These are phyloP conservation scores for Herpetomonas tarakana DNA, from an alignment of 208 protist genomes.

Conservation along the genomic window DNA sequence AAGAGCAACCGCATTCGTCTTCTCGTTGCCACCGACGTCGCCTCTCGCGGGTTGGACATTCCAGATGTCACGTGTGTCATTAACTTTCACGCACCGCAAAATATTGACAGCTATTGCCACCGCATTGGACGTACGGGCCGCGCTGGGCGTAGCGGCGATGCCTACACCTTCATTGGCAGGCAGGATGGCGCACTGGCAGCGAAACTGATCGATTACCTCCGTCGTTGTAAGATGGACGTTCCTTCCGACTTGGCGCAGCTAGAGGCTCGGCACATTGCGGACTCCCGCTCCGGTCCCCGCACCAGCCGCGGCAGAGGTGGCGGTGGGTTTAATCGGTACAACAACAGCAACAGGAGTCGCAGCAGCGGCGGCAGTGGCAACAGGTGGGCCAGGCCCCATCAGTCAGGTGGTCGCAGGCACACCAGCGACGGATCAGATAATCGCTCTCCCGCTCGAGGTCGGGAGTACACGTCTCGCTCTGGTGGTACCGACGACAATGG, in stretches of 20 bases:
- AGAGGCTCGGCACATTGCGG: conserved; percentile 23
- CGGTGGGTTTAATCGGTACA: no score
- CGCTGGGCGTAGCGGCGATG: conserved; percentile 75
- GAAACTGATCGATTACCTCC: conserved; percentile 71
- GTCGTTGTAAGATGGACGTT: conserved; percentile 55
- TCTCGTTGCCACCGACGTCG: conserved; percentile 94
- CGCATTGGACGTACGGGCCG: conserved; percentile 94
- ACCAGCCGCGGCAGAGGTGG: conserved; percentile 6
- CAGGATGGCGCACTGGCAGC: conserved; percentile 48
- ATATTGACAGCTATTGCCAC: conserved; percentile 95
- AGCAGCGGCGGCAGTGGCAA: no score
- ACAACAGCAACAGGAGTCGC: no score
- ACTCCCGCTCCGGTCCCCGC: conserved; percentile 4
- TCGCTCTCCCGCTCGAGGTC: neutral
- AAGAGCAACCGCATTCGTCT: conserved; percentile 83
- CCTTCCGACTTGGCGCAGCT: conserved; percentile 47
- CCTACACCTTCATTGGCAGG: conserved; percentile 81
- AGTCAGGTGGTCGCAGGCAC: no score
- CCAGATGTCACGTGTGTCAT: conserved; percentile 92
- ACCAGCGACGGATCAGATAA: neutral
- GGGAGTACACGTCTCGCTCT: neutral
- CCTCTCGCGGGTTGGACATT: conserved; percentile 94
- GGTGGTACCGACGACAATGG: neutral
- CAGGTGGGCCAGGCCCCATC: no score
- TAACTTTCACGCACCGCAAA: conserved; percentile 92